Base-by-base conservation (phyloP, 192 early-diverging fungal genomes). In the Backusella parvicylindrica region DNA sequence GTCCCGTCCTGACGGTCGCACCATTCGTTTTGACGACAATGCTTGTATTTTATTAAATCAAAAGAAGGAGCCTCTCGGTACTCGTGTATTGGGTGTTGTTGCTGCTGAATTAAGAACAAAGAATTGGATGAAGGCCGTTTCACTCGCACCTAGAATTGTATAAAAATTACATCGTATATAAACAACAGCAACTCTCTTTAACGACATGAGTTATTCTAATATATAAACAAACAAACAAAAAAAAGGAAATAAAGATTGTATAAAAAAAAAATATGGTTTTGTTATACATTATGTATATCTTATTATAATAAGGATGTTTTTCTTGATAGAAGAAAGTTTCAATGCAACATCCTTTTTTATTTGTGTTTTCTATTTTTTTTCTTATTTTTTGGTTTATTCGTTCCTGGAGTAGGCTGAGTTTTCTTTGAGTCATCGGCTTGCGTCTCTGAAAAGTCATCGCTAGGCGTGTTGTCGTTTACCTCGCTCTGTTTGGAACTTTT, bases 11-110 rank as follows among this genome's bases (percentile, higher is more conserved):
- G 97, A 99, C 74, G 97, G 97, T 67, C 91, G 92, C 64, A 95
- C 92, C 69, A 89, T 97, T 64, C 89, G 91, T 36, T 99, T 99
- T 77, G 97, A 99, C 75, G 97, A 99, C 80, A 99, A 99, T 79
- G 97, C 97, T 16, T 94, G 92, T 73, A 92, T 99, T 73, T 88
- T 99, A 76, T 87, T 99, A 72, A 97, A 95, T 83, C 94, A 97
- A 81, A 90, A 94, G 83, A 92, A 92, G 47, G 95, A 97, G 79
- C 97, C 97, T 53, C 84, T 99, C 38, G 97, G 96, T 36, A 98
- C 94, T 75, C 89, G 97, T 77, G 91, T 99, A 30, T 80, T 98
- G 41, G 97, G 97, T 35, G 91, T 94, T 16, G 92, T 99, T 30
- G 91, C 94, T 18, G 89, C 87, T 18, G 97, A 99, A 84, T 85